Evolutionary conservation across 768 basidiomycete genomes (phyloP).

Genomic region (Auriscalpium microsporum): DNA sequence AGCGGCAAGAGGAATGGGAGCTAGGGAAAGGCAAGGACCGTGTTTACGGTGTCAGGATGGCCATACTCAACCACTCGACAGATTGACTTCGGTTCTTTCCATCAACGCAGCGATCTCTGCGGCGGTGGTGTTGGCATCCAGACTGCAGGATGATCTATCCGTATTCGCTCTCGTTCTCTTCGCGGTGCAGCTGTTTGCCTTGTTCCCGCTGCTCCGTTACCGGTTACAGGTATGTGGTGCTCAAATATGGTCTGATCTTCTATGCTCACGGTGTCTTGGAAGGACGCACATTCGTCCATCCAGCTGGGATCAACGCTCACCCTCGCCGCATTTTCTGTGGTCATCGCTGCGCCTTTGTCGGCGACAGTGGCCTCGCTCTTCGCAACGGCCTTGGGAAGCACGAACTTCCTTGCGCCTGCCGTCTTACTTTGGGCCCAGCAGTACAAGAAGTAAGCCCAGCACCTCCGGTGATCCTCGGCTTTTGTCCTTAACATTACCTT

Average conservation of each 20-base stretch:
- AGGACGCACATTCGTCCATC: slow-evolving; percentile 40
- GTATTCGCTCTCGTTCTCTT: slow-evolving; percentile 88
- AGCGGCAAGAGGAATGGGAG: slow-evolving; percentile 9
- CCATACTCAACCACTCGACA: slow-evolving; percentile 22
- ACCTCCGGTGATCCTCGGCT: slow-evolving; percentile 13
- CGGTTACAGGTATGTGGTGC: slow-evolving; percentile 50
- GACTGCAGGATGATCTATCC: slow-evolving; percentile 70
- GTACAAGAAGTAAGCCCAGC: slow-evolving; percentile 65
- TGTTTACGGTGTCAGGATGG: slow-evolving; percentile 17
- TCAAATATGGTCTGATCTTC: slow-evolving; percentile 6
- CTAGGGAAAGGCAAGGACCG: no score
- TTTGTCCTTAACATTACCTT: slow-evolving; percentile 5
- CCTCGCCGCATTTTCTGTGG: slow-evolving; percentile 42
- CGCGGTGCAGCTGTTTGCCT: slow-evolving; percentile 74
- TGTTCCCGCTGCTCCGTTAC: slow-evolving; percentile 73
- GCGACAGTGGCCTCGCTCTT: slow-evolving; percentile 46
- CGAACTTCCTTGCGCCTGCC: slow-evolving; percentile 67
- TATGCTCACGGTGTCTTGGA: not conserved
- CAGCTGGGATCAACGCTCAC: slow-evolving; percentile 47
- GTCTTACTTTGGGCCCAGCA: slow-evolving; percentile 78
- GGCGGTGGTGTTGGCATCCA: slow-evolving; percentile 88
- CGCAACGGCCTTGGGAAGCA: slow-evolving; percentile 38
- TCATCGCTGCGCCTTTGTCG: slow-evolving; percentile 47
- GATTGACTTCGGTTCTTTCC: slow-evolving; percentile 75
- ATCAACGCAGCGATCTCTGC: slow-evolving; percentile 91